phyloP scores from a whole-genome alignment of 2,329 filamentous ascomycete species.

The Eutypella sp. region DNA sequence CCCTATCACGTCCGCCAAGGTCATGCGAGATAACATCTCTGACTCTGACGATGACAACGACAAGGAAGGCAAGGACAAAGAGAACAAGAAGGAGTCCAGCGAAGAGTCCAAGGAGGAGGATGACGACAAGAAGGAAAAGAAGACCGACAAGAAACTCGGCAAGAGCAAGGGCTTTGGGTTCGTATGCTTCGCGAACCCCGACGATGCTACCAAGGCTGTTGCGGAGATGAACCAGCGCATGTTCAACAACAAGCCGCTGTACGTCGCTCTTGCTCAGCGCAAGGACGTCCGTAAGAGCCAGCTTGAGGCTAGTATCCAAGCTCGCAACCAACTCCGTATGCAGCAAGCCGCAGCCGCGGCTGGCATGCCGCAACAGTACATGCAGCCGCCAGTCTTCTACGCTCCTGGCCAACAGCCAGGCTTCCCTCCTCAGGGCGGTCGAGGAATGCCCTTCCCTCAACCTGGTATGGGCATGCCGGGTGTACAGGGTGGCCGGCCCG shows the following conservation, averaged over 20 bases:
- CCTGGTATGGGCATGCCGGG: conserved; percentile 61
- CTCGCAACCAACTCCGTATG: conserved; percentile 96
- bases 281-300: conserved; percentile 99
- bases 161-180: conserved; percentile 99
- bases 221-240: conserved; percentile 99
- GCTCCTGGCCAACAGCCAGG: conserved; percentile 73
- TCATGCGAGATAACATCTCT: conserved; percentile 80
- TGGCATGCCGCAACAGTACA: conserved; percentile 82
- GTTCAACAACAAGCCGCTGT: conserved; percentile 93
- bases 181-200: conserved; percentile 99
- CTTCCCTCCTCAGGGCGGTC: conserved; percentile 60
- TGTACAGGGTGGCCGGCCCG: conserved; percentile 75
- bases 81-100: conserved; percentile 43
- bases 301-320: conserved; percentile 98
- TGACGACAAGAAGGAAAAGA: conserved; percentile 57
- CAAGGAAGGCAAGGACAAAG: conserved; percentile 47
- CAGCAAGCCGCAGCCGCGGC: conserved; percentile 92
- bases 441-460: conserved; percentile 64
- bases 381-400: conserved; percentile 91
- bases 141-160: conserved; percentile 65
- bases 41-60: conserved; percentile 54
- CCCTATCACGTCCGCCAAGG: conserved; percentile 96
- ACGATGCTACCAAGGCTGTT: conserved; percentile 98
- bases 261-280: conserved; percentile 95
- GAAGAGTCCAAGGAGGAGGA: conserved; percentile 48